Percentiles rank a stretch among this genome's conserved stretches.
Conservation (phyloP, 352 stramenopile species). For the Globisporangium parvum region DNA sequence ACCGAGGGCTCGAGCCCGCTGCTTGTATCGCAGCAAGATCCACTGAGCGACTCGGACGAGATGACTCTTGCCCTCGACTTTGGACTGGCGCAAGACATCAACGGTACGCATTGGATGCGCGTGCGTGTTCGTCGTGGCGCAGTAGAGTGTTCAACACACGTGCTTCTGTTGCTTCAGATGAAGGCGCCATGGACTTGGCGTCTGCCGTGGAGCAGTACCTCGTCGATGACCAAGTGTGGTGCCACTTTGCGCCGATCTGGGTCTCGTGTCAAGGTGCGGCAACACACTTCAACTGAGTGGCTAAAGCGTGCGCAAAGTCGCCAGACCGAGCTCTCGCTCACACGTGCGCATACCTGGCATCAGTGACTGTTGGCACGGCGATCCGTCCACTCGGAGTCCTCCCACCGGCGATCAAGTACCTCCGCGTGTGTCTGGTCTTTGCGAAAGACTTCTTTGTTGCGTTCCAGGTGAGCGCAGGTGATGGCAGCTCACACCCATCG, state of each 20-base stretch:
- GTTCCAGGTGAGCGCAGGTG: conserved; percentile 30
- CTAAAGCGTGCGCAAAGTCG: neutral
- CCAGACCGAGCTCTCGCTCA: neutral
- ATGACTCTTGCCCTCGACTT: conserved; percentile 28
- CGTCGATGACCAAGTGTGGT: conserved; percentile 28
- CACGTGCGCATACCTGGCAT: neutral
- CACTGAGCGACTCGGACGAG: conserved; percentile 11
- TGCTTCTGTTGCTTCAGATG: conserved; percentile 20
- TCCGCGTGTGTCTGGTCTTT: conserved; percentile 34
- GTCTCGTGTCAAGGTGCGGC: conserved; percentile 31
- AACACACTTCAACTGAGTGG: neutral
- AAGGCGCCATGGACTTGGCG: conserved; percentile 46
- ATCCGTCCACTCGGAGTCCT: conserved; percentile 4
- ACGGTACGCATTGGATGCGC: conserved; percentile 12
- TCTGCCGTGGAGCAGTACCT: conserved; percentile 36
- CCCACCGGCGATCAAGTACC: conserved; percentile 18
- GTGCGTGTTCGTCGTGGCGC: neutral
- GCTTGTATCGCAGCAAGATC: neutral
- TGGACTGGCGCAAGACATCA: conserved; percentile 26
- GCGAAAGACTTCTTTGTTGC: conserved; percentile 30
- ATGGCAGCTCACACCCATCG: neutral
- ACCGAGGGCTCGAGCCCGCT: conserved; percentile 3
- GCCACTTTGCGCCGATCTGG: conserved; percentile 26
- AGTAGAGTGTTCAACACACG: neutral
- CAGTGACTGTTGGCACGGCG: conserved; percentile 12